Evolutionary conservation across 371 early-diverging fungal genomes (phyloP).

Genomic region (Basidiobolus meristosporus): DNA sequence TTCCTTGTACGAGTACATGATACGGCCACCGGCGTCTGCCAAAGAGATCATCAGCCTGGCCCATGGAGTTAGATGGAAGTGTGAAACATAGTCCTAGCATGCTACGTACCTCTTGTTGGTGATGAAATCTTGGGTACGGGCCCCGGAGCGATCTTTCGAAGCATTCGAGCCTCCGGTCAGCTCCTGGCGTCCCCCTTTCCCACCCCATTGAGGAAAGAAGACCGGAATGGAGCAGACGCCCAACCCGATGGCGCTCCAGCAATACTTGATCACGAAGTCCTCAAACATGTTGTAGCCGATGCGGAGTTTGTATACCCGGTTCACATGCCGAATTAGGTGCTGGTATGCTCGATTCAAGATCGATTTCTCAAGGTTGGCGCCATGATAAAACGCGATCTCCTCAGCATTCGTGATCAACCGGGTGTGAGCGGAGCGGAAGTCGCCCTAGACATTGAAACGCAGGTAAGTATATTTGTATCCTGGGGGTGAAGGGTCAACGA

Average conservation of each 20-base stretch:
- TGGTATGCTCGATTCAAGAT: conserved; percentile 48
- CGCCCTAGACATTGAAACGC: too few species aligned
- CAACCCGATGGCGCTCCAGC: conserved; percentile 49
- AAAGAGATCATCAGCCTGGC: conserved; percentile 48
- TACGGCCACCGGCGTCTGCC: conserved; percentile 80
- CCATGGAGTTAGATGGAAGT: not conserved
- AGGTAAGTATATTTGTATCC: too few species aligned
- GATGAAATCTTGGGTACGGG: conserved; percentile 67
- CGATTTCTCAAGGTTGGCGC: conserved; percentile 49
- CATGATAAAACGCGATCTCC: conserved; percentile 72
- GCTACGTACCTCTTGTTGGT: conserved; percentile 58
- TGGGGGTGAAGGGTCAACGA: too few species aligned
- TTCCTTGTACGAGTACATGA: conserved; percentile 81
- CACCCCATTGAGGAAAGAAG: conserved; percentile 37
- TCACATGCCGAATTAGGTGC: conserved; percentile 56
- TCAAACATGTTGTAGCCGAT: conserved; percentile 81
- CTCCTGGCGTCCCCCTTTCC: conserved; percentile 3
- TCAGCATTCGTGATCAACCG: conserved; percentile 78
- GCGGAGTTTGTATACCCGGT: conserved; percentile 51
- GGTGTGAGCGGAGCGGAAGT: conserved; percentile 69
- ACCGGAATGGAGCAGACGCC: conserved; percentile 64
- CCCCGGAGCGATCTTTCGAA: conserved; percentile 23
- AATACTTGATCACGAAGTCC: conserved; percentile 74
- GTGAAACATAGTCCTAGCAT: not conserved
- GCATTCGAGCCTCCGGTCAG: conserved; percentile 5